Evolutionary conservation across 768 basidiomycete species (phyloP), one percentile per base, ranked within the genome.

Genomic region (Dioszegia hungarica): DNA sequence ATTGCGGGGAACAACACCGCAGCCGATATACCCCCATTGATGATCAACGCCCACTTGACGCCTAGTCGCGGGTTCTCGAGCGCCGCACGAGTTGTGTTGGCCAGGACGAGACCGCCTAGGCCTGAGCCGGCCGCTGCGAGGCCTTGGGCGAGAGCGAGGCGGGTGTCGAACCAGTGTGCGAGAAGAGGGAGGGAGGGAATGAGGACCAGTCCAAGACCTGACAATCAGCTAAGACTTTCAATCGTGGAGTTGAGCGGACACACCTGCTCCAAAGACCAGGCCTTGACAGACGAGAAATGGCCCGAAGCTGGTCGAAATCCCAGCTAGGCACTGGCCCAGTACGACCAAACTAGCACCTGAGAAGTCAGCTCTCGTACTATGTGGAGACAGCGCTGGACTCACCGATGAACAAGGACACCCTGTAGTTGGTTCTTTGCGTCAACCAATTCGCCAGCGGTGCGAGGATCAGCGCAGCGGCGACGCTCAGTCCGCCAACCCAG

Each of bases 11-110:
- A 40, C 8, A 74, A 55, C 28, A 71, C 66, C 0, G 59, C 67
- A 9, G 61, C 46, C 17, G 70, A 70, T 25, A 75, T 66, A 4
- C 70, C 51, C 3, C 72, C 76, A 48, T 77, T 77, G 61, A 76
- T 71, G 47, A 70, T 57, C 2, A 70, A 40, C 3, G 68, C 56
- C 63, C 63, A 70, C 31, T 67, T 66, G 28, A 70, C 68, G 36
- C 58, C 58, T 25, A 67, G 52, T 43, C 29, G 12, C 19, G 49
- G 49, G 24, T 29, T 15, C 24, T 64, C 61, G 6, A 70, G 48
- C 4, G 56, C 56, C 6, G 61, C 36, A 2, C 68, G 62, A n/a
- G 68, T 67, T 17, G 65, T 67, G 27, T 70, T 70, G 31, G 62
- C 54, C 1, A 70, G 61, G 40, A 70, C 49, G 11, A 70, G 49